Evolutionary conservation across 2,329 filamentous ascomycete species (phyloP).

Genomic region (Paradendryphiella salina): DNA sequence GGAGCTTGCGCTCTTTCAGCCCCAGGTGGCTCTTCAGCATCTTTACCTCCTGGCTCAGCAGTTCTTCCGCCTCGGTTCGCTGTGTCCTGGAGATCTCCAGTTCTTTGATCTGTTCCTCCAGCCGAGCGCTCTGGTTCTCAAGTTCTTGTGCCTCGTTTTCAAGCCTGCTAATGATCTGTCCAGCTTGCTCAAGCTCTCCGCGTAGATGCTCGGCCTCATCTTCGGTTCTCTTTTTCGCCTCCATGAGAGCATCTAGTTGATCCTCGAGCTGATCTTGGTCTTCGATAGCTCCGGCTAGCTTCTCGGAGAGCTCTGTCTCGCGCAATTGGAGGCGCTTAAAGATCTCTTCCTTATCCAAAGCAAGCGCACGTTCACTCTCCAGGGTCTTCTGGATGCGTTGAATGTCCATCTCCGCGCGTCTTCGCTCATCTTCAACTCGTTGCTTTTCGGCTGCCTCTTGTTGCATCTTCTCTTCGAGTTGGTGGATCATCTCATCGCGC

Average conservation of each 20-base stretch:
- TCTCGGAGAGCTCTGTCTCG: slow-evolving; percentile 91
- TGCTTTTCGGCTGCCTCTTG: slow-evolving; percentile 74
- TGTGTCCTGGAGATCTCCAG: slow-evolving; percentile 72
- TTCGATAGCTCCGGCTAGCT: slow-evolving; percentile 85
- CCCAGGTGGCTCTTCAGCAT: slow-evolving; percentile 89
- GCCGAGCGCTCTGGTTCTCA: slow-evolving; percentile 64
- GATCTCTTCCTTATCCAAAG: slow-evolving; percentile 97
- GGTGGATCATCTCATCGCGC: slow-evolving; percentile 88
- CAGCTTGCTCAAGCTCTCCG: slow-evolving; percentile 87
- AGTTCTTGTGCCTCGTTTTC: slow-evolving; percentile 85
- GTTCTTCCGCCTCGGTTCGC: slow-evolving; percentile 74
- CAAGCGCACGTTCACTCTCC: slow-evolving; percentile 93
- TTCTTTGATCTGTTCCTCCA: slow-evolving; percentile 72
- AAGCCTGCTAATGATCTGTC: slow-evolving; percentile 78
- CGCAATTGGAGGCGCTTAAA: slow-evolving; percentile 92
- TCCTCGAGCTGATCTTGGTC: slow-evolving; percentile 95
- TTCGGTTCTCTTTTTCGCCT: slow-evolving; percentile 86
- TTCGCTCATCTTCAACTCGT: slow-evolving; percentile 85
- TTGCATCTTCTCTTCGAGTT: slow-evolving; percentile 81
- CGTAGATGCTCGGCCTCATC: slow-evolving; percentile 79
- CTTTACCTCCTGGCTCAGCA: slow-evolving; percentile 79
- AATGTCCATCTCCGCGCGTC: slow-evolving; percentile 84
- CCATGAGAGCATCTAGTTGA: slow-evolving; percentile 84
- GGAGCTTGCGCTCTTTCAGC: slow-evolving; percentile 85
- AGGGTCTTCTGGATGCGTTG: slow-evolving; percentile 89